A percentile compares a stretch with the other conserved stretches of the same genome.
These are phyloP conservation scores for Neospermospora avenae DNA, from an alignment of 2,329 filamentous ascomycete genomes.

Conservation along the genomic window DNA sequence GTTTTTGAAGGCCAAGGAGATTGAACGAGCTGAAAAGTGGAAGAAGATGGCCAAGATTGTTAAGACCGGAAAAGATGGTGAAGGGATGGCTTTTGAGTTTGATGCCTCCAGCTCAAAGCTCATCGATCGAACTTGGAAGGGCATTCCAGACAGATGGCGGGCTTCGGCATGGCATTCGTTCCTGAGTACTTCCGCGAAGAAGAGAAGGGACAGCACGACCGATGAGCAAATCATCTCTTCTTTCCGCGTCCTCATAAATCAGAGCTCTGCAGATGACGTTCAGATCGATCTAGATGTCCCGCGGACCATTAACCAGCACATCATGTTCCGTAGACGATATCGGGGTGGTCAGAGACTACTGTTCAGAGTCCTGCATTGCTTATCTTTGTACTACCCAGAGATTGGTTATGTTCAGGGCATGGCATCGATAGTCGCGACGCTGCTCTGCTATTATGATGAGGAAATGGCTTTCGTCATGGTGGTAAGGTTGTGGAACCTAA, in stretches of 20 bases:
- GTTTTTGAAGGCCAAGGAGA: constrained; percentile 59
- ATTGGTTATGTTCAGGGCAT: constrained; percentile 98
- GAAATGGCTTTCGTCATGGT: constrained; percentile 94
- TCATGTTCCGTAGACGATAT: constrained; percentile 94
- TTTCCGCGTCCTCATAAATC: constrained; percentile 70
- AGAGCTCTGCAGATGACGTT: constrained; percentile 81
- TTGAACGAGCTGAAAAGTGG: constrained; percentile 63
- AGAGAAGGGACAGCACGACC: constrained; percentile 55
- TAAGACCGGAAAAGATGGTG: constrained; percentile 47
- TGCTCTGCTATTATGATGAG: constrained; percentile 96
- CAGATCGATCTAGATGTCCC: constrained; percentile 98
- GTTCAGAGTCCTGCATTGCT: constrained; percentile 87
- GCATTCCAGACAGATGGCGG: constrained; percentile 94
- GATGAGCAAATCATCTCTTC: constrained; percentile 69
- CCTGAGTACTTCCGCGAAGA: constrained; percentile 71
- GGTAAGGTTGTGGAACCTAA: constrained; percentile 86
- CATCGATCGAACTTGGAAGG: constrained; percentile 93
- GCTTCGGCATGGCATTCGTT: constrained; percentile 94
- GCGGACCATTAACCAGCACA: constrained; percentile 88
- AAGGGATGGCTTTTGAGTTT: constrained; percentile 70
- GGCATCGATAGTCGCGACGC: constrained; percentile 86
- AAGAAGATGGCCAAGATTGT: constrained; percentile 60
- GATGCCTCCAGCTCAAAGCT: constrained; percentile 80
- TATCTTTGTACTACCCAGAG: constrained; percentile 86
- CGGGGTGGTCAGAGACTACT: constrained; percentile 86